phyloP scores from a whole-genome alignment of 2,329 filamentous ascomycete species.

The Leptographium procerum region DNA sequence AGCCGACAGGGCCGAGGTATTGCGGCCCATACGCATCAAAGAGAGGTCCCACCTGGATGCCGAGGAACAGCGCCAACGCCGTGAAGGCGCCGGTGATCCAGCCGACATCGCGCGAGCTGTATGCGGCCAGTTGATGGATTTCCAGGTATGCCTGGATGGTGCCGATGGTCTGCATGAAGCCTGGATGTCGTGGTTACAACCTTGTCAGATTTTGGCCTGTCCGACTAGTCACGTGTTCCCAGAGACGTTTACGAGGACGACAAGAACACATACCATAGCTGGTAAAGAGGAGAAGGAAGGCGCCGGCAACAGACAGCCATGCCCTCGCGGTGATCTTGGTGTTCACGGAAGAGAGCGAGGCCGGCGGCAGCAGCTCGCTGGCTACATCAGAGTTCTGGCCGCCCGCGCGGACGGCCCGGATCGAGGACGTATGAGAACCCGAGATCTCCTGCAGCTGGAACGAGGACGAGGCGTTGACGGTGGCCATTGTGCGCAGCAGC shows the following conservation, averaged over 20 bases:
- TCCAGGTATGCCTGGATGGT: constrained; percentile 35
- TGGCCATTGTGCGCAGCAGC: not conserved
- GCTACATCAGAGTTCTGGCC: not conserved
- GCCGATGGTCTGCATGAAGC: constrained; percentile 36
- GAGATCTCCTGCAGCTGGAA: not conserved
- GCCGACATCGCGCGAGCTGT: constrained; percentile 31
- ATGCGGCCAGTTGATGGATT: constrained; percentile 29
- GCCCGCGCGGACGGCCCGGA: too few relatives aligned
- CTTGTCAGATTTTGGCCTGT: too few relatives aligned
- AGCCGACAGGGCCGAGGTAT: constrained; percentile 25
- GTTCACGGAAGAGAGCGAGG: not conserved
- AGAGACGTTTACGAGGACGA: not conserved
- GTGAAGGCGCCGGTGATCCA: constrained; percentile 37
- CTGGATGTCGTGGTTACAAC: constrained; percentile 15
- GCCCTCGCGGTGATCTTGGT: not conserved
- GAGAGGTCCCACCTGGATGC: constrained; percentile 35
- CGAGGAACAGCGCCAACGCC: constrained; percentile 31
- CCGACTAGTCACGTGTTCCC: too few relatives aligned
- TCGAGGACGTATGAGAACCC: not conserved
- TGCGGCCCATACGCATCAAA: constrained; percentile 36
- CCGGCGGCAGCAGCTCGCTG: not conserved
- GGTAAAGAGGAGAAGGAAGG: constrained; percentile 7
- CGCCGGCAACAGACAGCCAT: constrained; percentile 8
- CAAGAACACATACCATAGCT: constrained; percentile 4
- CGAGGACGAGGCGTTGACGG: not conserved